Evolutionary conservation across 2,329 filamentous ascomycete genomes (phyloP), one percentile per base, ranked within the genome.

Genomic region (Ramularia endophylla): DNA sequence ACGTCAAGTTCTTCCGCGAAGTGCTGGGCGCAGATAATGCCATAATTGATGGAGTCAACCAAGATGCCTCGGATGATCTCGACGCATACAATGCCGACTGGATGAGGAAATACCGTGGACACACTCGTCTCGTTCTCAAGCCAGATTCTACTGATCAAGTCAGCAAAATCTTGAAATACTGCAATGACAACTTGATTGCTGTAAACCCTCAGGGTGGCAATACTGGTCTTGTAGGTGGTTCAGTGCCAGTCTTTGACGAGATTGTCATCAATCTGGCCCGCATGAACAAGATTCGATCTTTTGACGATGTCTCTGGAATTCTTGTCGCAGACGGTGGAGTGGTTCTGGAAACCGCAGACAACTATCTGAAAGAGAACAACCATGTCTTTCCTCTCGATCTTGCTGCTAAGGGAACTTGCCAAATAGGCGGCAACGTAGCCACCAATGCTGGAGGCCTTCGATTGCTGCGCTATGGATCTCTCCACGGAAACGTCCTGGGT

Each of bases 51-150:
- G 87, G 87, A 37, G 75, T 95, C 40, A 86, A 80, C 3, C 66
- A 78, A 53, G 80, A 89, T 64, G 80, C 80, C 11, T 69, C 74
- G 2, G 85, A 86, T 56, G 92, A 97, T 61, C 75, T 97, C 51
- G 87, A 92, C 62, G 78, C 85, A 6, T 98, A 88, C 75, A 98
- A 98, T 67, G 80, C 82, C 61, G 92, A 98, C 69, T 98, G 94
- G 92, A 95, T 98, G 89, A 83, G 86, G 66, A 98, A 98, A 69
- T 98, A 95, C 71, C 82, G 86, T 47, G 94, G 92, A 20, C 88
- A 95, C 66, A 81, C 86, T 47, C 80, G 82, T 59, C 71, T 98
- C 18, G 88, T 97, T 4, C 70, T 98, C 48, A 94, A 88, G 68
- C 92, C 92, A 8, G 78, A 75, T 38, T 84, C 79, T 12, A 90